Evolutionary conservation across 331 rosid species (phyloP), one percentile per base, ranked within the genome.

Genomic region (Malus hybrid): DNA sequence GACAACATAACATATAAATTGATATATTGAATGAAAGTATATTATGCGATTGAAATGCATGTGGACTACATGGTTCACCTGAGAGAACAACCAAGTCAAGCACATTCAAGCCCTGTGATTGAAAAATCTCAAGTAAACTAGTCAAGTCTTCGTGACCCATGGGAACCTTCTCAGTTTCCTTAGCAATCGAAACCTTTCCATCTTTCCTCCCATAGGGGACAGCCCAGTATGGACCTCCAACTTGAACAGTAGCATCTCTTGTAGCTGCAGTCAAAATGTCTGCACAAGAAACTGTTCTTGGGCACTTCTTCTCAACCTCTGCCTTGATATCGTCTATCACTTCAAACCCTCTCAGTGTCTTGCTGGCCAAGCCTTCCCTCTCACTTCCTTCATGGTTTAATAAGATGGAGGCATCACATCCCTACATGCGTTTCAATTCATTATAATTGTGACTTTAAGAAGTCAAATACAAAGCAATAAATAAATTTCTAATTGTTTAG

Each of bases 371-470:
- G n/a, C 91, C 87, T n/a, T n/a, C 73, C 67, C 98, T 88, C 84
- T 93, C 98, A 64, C 98, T 89, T 67, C 91, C 92, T 19, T 91
- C 89, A 55, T 93, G 82, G 55, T 89, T 81, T 65, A 93, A 69
- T 9, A 93, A 82, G 80, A 93, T 83, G 0, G 98, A 93, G 6
- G 77, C 98, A 69, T 93, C 98, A 28, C 98, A 93, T 63, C 98
- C 98, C 98, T 93, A 39, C 46, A 16, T 5, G 50, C 22, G 32
- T 71, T 32, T n/a, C 22, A 56, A 33, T 27, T 62, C n/a, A 62
- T 27, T 13, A 28, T 3, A 61, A 57, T 61, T 61, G 7, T 61
- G 33, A 28, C 6, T 57, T 4, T 0, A 54, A 54, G 48, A 42
- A 42, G 10, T 1, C 48, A 42, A 42, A 42, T 42, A 42, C 5